Percentiles rank a stretch among this genome's conserved stretches.
These are phyloP conservation scores for Pestalotiopsis sp. DNA, from an alignment of 2,329 filamentous ascomycete genomes.

Conservation along the genomic window DNA sequence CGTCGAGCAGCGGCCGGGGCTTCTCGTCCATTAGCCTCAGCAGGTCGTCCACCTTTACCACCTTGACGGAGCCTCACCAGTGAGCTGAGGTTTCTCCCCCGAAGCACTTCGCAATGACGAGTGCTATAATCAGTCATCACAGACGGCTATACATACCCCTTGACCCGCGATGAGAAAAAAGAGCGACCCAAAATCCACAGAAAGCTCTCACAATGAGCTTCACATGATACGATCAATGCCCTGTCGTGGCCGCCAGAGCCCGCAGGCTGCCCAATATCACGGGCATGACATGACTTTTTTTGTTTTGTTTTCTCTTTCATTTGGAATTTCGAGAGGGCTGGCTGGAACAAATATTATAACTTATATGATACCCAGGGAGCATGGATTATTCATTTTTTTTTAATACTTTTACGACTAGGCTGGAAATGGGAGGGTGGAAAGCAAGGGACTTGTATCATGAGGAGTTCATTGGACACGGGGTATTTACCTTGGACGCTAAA, in stretches of 20 bases:
- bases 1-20: not conserved
- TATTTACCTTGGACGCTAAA: not conserved
- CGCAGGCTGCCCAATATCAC: not conserved
- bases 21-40: not conserved
- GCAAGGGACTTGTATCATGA: not conserved
- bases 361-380: not conserved
- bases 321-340: not conserved
- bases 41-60: conserved; percentile 4
- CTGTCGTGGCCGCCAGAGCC: too few relatives aligned
- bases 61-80: not conserved
- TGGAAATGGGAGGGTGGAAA: not conserved
- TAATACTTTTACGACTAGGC: not conserved
- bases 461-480: not conserved
- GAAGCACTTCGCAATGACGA: not conserved
- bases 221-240: too few relatives aligned
- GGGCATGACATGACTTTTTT: not conserved
- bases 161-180: not conserved
- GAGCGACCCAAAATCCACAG: not conserved
- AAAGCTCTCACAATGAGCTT: not conserved
- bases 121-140: not conserved
- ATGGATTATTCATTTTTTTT: not conserved
- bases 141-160: not conserved
- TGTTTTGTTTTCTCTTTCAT: too few relatives aligned
- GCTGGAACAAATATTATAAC: not conserved
- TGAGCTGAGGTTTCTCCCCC: not conserved